Percentiles rank a stretch among this genome's conserved stretches.
Conservation (phyloP, 257 asterid genomes). For the Solanum dulcamara region DNA sequence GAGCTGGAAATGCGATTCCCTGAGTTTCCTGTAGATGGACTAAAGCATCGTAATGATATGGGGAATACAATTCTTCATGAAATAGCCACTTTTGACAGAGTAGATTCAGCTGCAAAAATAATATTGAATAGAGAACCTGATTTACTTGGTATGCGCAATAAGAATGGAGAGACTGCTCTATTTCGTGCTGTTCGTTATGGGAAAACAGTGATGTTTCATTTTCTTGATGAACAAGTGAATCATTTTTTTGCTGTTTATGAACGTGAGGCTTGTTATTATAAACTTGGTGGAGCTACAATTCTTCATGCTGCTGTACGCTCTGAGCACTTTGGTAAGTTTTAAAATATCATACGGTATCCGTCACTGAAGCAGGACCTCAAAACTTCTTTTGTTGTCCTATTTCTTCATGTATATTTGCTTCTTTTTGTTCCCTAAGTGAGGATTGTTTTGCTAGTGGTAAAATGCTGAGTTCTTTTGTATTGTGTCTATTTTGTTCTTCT, state of each 20-base stretch:
- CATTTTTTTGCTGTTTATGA: not conserved
- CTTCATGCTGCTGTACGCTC: conserved; percentile 1
- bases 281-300: not conserved
- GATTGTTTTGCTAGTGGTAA: not conserved
- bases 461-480: not conserved
- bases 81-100: not conserved
- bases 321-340: conserved; percentile 7
- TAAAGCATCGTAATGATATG: not conserved
- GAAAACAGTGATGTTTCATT: not conserved
- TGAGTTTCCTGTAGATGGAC: not conserved
- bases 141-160: not conserved
- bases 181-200: conserved; percentile 3
- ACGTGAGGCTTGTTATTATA: not conserved
- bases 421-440: too few relatives aligned
- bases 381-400: too few relatives aligned
- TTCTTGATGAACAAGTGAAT: conserved; percentile 1
- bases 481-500: not conserved
- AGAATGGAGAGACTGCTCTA: conserved; percentile 2
- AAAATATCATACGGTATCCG: not conserved
- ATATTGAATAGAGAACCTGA: not conserved
- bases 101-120: not conserved
- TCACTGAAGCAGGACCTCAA: not conserved
- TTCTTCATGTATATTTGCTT: not conserved
- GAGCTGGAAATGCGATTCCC: not conserved
- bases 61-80: conserved; percentile 1